phyloP scores from a whole-genome alignment of 805 yeast species.

The Yarrowia osloensis region DNA sequence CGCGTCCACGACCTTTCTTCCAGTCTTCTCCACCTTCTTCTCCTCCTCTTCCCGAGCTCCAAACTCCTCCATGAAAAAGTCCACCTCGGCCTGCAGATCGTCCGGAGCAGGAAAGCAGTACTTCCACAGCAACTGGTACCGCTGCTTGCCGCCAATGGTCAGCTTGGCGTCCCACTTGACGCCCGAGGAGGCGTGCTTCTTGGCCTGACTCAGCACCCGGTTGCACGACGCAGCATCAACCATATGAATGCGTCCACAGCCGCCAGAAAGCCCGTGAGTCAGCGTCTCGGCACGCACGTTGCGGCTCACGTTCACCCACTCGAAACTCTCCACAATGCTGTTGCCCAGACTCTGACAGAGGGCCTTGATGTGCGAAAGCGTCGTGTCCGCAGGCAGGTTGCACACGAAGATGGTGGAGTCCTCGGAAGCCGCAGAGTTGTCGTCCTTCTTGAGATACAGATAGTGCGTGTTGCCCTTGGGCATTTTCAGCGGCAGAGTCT shows the following conservation, averaged over 20 bases:
- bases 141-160: conserved; percentile 40
- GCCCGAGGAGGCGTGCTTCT: conserved; percentile 45
- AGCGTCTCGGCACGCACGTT: conserved; percentile 35
- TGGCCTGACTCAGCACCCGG: conserved; percentile 65
- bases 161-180: conserved; percentile 41
- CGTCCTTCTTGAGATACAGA: conserved; percentile 60
- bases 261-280: conserved; percentile 33
- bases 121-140: conserved; percentile 26
- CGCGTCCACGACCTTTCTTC: conserved; percentile 61
- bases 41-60: conserved; percentile 64
- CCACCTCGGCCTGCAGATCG: conserved; percentile 56
- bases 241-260: conserved; percentile 64
- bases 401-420: conserved; percentile 69
- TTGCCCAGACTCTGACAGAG: conserved; percentile 55
- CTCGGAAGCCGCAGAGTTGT: conserved; percentile 43
- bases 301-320: conserved; percentile 36
- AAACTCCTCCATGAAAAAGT: conserved; percentile 64
- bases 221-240: conserved; percentile 69
- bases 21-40: conserved; percentile 44
- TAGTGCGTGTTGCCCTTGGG: conserved; percentile 51
- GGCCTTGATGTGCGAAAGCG: conserved; percentile 53
- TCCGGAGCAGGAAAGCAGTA: conserved; percentile 47
- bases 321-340: conserved; percentile 42
- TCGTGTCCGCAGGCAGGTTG: conserved; percentile 70
- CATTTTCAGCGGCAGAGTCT: conserved; percentile 28